Conservation (phyloP, 2,329 filamentous ascomycete genomes). For the Simplicillium aogashimaense region DNA sequence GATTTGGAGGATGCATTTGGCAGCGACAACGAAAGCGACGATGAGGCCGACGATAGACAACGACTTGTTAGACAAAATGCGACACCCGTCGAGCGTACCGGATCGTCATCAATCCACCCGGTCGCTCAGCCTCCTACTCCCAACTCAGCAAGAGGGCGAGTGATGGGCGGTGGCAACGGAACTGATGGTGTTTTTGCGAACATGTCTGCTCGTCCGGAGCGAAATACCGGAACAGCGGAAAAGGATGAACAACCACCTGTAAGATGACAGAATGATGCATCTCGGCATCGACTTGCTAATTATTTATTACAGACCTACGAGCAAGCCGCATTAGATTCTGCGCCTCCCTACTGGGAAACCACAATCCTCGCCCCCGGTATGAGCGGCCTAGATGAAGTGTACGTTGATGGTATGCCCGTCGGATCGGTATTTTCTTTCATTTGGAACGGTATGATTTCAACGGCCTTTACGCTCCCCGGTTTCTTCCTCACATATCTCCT, state of each 20-base stretch:
- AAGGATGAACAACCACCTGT: slow-evolving; percentile 89
- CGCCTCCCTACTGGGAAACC: slow-evolving; percentile 98
- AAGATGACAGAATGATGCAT: slow-evolving; percentile 28
- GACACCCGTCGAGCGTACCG: slow-evolving; percentile 9
- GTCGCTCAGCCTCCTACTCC: slow-evolving; percentile 14
- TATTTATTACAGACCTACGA: slow-evolving; percentile 67
- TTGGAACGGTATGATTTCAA: slow-evolving; percentile 94
- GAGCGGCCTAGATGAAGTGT: slow-evolving; percentile 87
- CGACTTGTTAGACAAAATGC: slow-evolving; percentile 67
- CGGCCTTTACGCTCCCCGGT: slow-evolving; percentile 93
- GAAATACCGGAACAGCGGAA: slow-evolving; percentile 54
- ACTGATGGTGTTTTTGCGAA: slow-evolving; percentile 97
- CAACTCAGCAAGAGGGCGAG: slow-evolving; percentile 11
- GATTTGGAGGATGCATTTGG: slow-evolving; percentile 92
- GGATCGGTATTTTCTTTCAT: slow-evolving; percentile 79
- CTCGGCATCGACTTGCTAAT: background rate
- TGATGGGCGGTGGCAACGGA: slow-evolving; percentile 65
- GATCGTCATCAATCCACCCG: slow-evolving; percentile 9
- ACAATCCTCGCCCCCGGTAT: slow-evolving; percentile 91
- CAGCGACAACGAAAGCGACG: slow-evolving; percentile 66
- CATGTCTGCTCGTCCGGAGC: slow-evolving; percentile 79
- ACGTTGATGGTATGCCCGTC: slow-evolving; percentile 90
- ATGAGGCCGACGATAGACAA: slow-evolving; percentile 68
- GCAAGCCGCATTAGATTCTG: slow-evolving; percentile 91
- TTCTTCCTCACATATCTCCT: slow-evolving; percentile 97